Conservation (phyloP, 176 grass and related monocot species). For the Coix lacrymajobi region DNA sequence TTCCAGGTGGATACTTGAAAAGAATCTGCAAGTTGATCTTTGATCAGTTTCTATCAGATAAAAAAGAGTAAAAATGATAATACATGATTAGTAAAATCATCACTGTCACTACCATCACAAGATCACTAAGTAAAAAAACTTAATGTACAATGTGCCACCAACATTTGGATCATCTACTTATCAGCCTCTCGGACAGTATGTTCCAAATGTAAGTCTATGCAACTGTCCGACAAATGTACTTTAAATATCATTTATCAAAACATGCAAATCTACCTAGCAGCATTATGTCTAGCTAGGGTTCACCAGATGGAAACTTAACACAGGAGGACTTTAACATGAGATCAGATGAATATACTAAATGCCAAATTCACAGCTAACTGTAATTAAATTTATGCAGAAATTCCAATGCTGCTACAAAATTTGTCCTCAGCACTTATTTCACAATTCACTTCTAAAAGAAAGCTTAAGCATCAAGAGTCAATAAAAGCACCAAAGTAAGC, state of each 20-base stretch:
- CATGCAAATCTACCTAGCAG: slow-evolving; percentile 7
- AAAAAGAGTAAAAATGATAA: neutral
- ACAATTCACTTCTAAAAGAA: neutral
- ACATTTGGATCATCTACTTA: neutral
- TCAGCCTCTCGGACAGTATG: neutral
- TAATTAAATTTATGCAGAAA: neutral
- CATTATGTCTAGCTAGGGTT: neutral
- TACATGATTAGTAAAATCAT: neutral
- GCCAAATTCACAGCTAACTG: neutral
- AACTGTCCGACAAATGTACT: neutral
- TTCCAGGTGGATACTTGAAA: slow-evolving; percentile 95
- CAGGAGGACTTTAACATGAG: neutral
- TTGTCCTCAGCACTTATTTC: neutral
- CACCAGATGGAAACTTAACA: neutral
- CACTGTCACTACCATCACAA: neutral
- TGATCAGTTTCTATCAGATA: slow-evolving; percentile 14
- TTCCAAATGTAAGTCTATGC: neutral
- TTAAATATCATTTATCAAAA: neutral
- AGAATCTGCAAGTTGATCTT: slow-evolving; percentile 69
- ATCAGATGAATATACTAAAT: neutral
- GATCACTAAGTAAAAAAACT: neutral
- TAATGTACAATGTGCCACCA: neutral
- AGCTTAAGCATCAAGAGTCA: neutral
- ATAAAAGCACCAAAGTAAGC: neutral
- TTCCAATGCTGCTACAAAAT: neutral